These are phyloP conservation scores for Alternaria ventricosa DNA, from an alignment of 2,329 filamentous ascomycete genomes.

Conservation along the genomic window DNA sequence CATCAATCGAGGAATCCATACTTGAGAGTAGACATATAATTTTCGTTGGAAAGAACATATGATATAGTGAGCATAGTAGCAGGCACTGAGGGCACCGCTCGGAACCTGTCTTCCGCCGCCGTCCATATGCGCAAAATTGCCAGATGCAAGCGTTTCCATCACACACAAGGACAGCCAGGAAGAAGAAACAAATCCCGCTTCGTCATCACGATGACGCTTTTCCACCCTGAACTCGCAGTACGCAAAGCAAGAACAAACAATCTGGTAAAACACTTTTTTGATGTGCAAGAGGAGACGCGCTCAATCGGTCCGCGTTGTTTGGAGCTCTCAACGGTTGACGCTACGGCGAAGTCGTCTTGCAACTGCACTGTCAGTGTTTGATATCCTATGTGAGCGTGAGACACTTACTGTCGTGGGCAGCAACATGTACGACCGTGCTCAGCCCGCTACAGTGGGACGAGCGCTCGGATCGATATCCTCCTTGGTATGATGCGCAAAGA, in stretches of 20 bases:
- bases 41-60: neutral
- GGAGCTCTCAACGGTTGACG: neutral
- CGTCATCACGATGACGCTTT: neutral
- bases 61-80: neutral
- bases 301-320: neutral
- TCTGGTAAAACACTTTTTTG: constrained; percentile 5
- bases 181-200: neutral
- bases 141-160: neutral
- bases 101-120: neutral
- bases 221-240: neutral
- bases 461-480: constrained; percentile 32
- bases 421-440: neutral
- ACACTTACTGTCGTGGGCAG: neutral
- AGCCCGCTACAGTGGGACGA: constrained; percentile 14
- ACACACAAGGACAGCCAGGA: neutral
- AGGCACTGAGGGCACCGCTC: neutral
- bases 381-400: neutral
- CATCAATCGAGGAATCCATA: neutral
- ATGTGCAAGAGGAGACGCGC: neutral
- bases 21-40: neutral
- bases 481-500: constrained; percentile 37
- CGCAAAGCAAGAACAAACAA: neutral
- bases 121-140: neutral
- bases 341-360: neutral
- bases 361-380: neutral